Evolutionary conservation across 1,139 yeast species (phyloP).

Genomic region (Hyphopichia pseudoburtonii): DNA sequence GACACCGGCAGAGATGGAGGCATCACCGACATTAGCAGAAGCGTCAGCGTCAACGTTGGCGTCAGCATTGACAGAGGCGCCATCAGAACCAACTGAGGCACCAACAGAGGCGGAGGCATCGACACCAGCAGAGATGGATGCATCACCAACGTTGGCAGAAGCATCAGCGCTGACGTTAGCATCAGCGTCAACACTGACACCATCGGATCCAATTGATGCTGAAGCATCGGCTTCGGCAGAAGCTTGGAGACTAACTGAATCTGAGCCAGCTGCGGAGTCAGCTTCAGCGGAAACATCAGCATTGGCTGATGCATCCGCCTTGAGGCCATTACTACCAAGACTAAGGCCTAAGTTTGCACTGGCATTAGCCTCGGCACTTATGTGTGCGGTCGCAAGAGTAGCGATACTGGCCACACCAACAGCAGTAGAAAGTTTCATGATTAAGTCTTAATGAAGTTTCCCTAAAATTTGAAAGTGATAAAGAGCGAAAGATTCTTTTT

Average conservation of each 20-base stretch:
- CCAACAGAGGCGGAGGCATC: neutral
- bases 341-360: neutral
- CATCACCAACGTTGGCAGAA: neutral
- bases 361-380: neutral
- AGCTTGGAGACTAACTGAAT: no score
- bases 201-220: no score
- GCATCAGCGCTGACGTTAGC: no score
- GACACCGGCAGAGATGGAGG: neutral
- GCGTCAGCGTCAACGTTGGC: neutral
- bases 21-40: neutral
- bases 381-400: constrained; percentile 1
- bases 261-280: no score
- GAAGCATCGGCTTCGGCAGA: no score
- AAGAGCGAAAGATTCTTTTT: neutral
- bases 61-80: neutral
- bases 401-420: constrained; percentile 2
- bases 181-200: no score
- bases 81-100: no score
- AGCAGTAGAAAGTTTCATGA: constrained; percentile 1
- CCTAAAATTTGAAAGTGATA: neutral
- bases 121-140: neutral
- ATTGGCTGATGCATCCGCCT: no score
- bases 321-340: no score
- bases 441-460: neutral
- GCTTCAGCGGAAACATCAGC: no score